Base-by-base conservation (phyloP, 2,329 filamentous ascomycete species). In the Aspergillus spinulosporus region DNA sequence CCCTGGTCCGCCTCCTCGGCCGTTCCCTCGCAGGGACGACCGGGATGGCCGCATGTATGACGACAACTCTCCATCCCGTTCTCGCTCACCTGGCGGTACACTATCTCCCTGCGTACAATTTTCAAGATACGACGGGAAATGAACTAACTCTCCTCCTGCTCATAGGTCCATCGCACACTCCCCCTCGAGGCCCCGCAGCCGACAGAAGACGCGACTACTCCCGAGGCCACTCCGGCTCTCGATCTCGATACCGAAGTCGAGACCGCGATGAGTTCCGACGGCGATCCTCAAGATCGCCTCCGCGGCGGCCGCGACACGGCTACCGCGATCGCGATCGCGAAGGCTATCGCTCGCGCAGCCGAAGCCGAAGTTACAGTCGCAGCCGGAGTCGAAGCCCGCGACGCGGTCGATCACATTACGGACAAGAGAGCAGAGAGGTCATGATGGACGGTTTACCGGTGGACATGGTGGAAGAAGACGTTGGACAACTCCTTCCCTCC, bases 381-480 rank as follows among this genome's bases (percentile, higher is more conserved):
- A 77, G 72, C 36, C 69, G 71, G 39, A 70, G 70, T 53, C 68
- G 72, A 44, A 70, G 70, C 49, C 68, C 65, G 44, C 71, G 70
- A n/a, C 71, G 73, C 59, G 65, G 71, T 51, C 72, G 71, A 39
- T 70, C 73, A 39, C 66, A 72, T 49, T 70, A 69, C 61, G 76
- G 73, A 28, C 72, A 71, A 44, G 76, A 79, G 52, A 80, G 76
- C 60, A 73, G 73, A 62, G 78, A 80, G 64, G 69, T 80, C 14
- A 80, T 80, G 68, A 74, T 81, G 73, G 78, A 80, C 62, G 78
- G 77, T 47, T 65, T 80, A 52, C 77, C 76, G 44, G 66, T 74
- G 60, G 75, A 80, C 57, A 78, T 80, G 74, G 70, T 68, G 62
- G 78, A 80, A 74, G 75, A 80, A 66, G 76, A 80, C 72, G 78